Evolutionary conservation across 345 rosid species (phyloP).

Genomic region (Boechera stricta): DNA sequence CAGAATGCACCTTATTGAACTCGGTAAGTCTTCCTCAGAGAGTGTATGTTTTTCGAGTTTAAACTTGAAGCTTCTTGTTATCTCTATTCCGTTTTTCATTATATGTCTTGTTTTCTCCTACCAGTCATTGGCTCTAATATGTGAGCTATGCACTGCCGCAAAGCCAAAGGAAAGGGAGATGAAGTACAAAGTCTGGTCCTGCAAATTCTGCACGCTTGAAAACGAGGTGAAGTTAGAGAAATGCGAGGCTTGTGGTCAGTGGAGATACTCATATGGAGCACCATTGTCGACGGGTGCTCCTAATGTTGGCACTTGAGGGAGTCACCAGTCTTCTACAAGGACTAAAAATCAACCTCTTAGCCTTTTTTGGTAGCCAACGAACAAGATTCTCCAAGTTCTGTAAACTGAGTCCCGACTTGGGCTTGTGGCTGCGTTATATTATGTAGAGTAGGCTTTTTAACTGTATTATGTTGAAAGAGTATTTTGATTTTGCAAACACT

Average conservation of each 20-base stretch:
- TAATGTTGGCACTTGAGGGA: slow-evolving; percentile 60
- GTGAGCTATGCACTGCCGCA: slow-evolving; percentile 61
- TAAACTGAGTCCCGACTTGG: slow-evolving; percentile 4
- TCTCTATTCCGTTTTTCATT: neutral
- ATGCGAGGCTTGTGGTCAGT: slow-evolving; percentile 81
- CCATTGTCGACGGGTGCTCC: slow-evolving; percentile 68
- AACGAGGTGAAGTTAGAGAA: slow-evolving; percentile 63
- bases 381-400: slow-evolving; percentile 21
- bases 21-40: slow-evolving; percentile 57
- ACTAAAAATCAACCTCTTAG: neutral
- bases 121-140: slow-evolving; percentile 75
- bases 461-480: neutral
- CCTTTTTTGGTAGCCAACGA: slow-evolving; percentile 1
- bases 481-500: neutral
- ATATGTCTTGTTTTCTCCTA: neutral
- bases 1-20: slow-evolving; percentile 74
- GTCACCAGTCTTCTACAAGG: neutral
- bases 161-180: slow-evolving; percentile 56
- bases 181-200: slow-evolving; percentile 64
- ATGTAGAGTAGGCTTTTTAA: slow-evolving; percentile 4
- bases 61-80: slow-evolving; percentile 11
- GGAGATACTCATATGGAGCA: slow-evolving; percentile 83
- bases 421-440: slow-evolving; percentile 16
- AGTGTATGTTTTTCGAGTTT: neutral
- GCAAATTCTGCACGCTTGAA: slow-evolving; percentile 81